phyloP scores from a whole-genome alignment of 768 basidiomycete species.

The Lactifluus piperatus region DNA sequence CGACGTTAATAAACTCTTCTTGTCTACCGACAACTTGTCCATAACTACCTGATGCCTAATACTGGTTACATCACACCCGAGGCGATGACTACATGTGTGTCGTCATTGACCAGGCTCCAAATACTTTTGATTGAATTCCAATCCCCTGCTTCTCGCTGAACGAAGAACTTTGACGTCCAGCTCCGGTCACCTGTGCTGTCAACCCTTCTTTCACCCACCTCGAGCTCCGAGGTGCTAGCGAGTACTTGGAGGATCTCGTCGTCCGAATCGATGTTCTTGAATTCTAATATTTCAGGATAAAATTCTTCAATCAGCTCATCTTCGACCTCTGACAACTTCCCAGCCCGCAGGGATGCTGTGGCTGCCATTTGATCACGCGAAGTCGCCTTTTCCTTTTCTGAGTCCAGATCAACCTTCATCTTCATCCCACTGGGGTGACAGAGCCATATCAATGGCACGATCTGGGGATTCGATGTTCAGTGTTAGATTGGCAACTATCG shows the following conservation, averaged over 20 bases:
- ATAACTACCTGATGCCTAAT: not conserved
- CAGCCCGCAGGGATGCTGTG: not conserved
- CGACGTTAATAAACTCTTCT: not conserved
- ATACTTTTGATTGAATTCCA: not conserved
- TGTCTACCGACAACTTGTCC: not conserved
- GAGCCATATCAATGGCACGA: not conserved
- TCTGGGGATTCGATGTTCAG: not conserved
- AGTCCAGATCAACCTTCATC: not conserved
- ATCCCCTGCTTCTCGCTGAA: not conserved
- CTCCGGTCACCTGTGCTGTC: not conserved
- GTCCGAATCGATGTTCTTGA: not conserved
- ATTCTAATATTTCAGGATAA: not conserved
- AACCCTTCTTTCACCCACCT: not conserved
- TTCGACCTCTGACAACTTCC: not conserved
- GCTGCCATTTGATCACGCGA: not conserved
- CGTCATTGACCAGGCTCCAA: not conserved
- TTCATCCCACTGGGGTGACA: not conserved
- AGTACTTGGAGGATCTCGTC: slow-evolving; percentile 1
- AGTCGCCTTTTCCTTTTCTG: not conserved
- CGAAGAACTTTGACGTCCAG: not conserved
- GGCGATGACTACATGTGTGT: not conserved
- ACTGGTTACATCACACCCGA: not conserved
- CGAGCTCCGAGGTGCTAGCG: not conserved
- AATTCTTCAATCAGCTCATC: not conserved
- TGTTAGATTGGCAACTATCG: not conserved